Percentiles rank a stretch among this genome's conserved stretches.
Evolutionary conservation across 192 early-diverging fungal genomes (phyloP).

Genomic region (Dissophora globulifera): DNA sequence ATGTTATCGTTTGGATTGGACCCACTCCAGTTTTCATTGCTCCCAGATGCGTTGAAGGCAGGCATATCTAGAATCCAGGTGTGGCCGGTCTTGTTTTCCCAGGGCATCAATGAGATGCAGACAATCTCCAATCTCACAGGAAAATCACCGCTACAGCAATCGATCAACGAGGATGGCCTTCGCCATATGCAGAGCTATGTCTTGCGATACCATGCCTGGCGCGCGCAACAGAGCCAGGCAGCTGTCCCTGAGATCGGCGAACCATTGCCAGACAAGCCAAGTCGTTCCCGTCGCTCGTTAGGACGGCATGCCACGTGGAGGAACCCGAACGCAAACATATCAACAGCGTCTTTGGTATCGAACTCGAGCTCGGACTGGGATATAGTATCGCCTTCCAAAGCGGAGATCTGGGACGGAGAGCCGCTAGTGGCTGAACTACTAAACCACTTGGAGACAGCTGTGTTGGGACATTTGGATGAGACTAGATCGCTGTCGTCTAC

Average conservation of each 20-base stretch:
- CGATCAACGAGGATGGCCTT: constrained; percentile 41
- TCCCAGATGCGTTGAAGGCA: constrained; percentile 29
- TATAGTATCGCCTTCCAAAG: constrained; percentile 18
- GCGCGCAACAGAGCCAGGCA: constrained; percentile 7
- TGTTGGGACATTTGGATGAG: constrained; percentile 27
- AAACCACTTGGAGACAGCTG: constrained; percentile 26
- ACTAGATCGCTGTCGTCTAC: background rate
- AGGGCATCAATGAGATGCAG: constrained; percentile 53
- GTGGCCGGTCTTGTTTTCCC: constrained; percentile 31
- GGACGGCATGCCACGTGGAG: constrained; percentile 5
- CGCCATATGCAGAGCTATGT: constrained; percentile 44
- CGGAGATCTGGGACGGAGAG: constrained; percentile 35
- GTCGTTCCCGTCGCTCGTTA: constrained; percentile 1
- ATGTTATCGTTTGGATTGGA: constrained; percentile 38
- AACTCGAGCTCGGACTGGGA: constrained; percentile 34
- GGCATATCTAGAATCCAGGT: constrained; percentile 32
- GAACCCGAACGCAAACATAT: constrained; percentile 13
- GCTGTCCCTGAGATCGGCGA: background rate
- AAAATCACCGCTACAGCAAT: constrained; percentile 22
- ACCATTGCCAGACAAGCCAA: background rate
- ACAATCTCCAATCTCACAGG: constrained; percentile 43
- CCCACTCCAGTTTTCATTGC: constrained; percentile 33
- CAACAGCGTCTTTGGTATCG: constrained; percentile 22
- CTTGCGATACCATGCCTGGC: constrained; percentile 24
- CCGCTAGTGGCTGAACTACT: constrained; percentile 22